These are phyloP conservation scores for Fraxinus paxiana DNA, from an alignment of 305 asterid species.

Conservation along the genomic window DNA sequence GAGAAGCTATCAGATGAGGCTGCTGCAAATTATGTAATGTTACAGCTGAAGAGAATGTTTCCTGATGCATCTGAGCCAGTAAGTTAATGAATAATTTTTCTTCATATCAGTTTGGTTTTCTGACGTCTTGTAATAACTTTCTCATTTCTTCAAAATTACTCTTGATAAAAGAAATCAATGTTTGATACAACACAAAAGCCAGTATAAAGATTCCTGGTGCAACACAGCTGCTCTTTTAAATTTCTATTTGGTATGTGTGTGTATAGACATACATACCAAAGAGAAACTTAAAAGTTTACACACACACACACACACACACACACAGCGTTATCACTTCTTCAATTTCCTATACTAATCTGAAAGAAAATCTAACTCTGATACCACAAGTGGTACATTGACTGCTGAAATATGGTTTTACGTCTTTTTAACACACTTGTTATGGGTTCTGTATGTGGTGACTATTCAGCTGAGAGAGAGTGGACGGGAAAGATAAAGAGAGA, in stretches of 20 bases:
- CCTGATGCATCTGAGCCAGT: slow-evolving; percentile 81
- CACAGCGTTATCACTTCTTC: neutral
- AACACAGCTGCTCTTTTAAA: neutral
- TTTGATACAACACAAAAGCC: neutral
- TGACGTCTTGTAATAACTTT: neutral
- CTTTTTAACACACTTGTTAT: neutral
- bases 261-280: too few species aligned
- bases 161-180: neutral
- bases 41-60: slow-evolving; percentile 81
- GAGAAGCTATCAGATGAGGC: slow-evolving; percentile 85
- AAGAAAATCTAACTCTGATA: neutral
- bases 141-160: neutral
- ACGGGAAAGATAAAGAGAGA: neutral
- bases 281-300: too few species aligned
- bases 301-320: too few species aligned
- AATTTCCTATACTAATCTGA: neutral
- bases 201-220: neutral
- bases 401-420: neutral
- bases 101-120: neutral
- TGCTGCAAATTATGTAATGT: slow-evolving; percentile 67
- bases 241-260: neutral
- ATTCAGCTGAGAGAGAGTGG: neutral
- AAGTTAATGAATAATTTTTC: slow-evolving; percentile 29
- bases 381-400: neutral
- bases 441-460: neutral